Conservation (phyloP, 164 flowering plant species). For the Piper betle region DNA sequence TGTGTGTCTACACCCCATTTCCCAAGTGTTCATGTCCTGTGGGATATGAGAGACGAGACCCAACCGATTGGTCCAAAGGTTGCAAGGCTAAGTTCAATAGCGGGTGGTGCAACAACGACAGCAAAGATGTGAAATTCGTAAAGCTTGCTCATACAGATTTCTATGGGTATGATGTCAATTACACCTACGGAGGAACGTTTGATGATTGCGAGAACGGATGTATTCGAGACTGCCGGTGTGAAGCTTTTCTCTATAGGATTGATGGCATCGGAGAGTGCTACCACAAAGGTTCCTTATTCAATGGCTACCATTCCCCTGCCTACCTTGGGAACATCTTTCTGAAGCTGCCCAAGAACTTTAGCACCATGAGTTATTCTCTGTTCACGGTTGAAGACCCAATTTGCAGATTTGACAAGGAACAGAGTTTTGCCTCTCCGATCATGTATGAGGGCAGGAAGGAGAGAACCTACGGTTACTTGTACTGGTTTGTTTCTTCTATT, state of each 20-base stretch:
- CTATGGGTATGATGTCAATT: constrained; percentile 11
- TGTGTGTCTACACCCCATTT: constrained; percentile 10
- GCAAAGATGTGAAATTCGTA: constrained; percentile 3
- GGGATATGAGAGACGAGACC: constrained; percentile 9
- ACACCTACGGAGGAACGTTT: neutral
- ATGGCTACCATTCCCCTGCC: constrained; percentile 4
- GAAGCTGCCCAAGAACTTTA: constrained; percentile 4
- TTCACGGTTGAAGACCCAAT: neutral
- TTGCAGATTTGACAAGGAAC: neutral
- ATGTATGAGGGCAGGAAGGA: neutral
- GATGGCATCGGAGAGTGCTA: constrained; percentile 7
- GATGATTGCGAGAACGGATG: constrained; percentile 12
- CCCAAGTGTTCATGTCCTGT: constrained; percentile 12
- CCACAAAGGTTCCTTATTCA: constrained; percentile 6
- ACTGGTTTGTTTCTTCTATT: constrained; percentile 5
- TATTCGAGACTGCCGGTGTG: constrained; percentile 8
- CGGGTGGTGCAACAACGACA: neutral
- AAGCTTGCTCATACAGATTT: constrained; percentile 13
- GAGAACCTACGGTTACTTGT: constrained; percentile 3
- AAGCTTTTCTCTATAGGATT: constrained; percentile 6
- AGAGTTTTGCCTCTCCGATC: neutral
- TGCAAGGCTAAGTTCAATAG: constrained; percentile 9
- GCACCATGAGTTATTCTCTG: neutral
- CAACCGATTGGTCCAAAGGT: constrained; percentile 12
- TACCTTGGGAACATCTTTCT: constrained; percentile 5